A percentile compares a stretch with the other conserved stretches of the same genome.
Evolutionary conservation across 2,329 filamentous ascomycete species (phyloP).

Genomic region (Curvularia spicifera): DNA sequence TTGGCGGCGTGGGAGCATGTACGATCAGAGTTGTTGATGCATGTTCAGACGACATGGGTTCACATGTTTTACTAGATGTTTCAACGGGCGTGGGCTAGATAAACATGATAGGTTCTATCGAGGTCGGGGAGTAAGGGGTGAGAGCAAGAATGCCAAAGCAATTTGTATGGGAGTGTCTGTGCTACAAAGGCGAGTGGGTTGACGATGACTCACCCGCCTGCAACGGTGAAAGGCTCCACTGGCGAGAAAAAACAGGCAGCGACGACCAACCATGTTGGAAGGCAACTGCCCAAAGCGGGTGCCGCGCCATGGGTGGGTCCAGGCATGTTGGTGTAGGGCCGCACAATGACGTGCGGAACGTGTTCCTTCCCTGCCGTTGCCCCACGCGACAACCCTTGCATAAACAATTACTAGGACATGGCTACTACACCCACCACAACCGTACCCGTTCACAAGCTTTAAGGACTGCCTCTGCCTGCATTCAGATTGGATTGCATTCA

Average conservation of each 20-base stretch:
- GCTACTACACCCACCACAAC: constrained; percentile 12
- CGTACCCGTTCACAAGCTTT: neutral
- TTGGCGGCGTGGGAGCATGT: constrained; percentile 14
- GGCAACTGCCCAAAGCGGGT: neutral
- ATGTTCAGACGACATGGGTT: constrained; percentile 17
- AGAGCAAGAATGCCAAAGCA: constrained; percentile 12
- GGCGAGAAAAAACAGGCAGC: neutral
- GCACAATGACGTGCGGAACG: constrained; percentile 17
- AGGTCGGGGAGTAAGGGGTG: constrained; percentile 5
- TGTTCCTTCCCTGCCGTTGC: constrained; percentile 22
- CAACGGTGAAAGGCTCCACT: constrained; percentile 1
- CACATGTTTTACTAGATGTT: constrained; percentile 21
- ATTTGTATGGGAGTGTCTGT: constrained; percentile 6
- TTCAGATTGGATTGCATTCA: neutral
- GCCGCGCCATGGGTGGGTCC: neutral
- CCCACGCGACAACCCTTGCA: constrained; percentile 16
- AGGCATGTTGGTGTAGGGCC: constrained; percentile 4
- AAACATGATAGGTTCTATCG: constrained; percentile 7
- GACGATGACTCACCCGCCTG: constrained; percentile 9
- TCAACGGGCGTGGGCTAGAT: constrained; percentile 10
- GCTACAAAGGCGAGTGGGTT: constrained; percentile 5
- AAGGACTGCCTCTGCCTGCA: neutral
- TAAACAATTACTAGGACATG: constrained; percentile 17
- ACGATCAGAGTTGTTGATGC: constrained; percentile 17
- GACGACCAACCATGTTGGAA: constrained; percentile 4